phyloP scores from a whole-genome alignment of 108 stramenopile genomes.

The Epipyxis sp. region DNA sequence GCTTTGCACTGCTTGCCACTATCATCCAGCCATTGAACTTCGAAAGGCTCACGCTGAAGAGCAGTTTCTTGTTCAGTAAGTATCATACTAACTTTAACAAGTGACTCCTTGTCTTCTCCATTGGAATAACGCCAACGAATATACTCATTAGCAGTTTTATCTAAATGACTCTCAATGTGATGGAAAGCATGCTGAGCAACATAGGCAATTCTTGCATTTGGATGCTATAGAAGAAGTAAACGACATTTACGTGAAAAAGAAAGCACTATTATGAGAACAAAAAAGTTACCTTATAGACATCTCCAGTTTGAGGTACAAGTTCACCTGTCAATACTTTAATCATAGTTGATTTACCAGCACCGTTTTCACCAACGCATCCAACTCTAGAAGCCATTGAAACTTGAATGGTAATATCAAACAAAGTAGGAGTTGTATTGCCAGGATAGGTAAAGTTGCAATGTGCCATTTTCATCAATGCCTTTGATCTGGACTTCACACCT shows the following conservation, averaged over 20 bases:
- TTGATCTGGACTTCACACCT: slow-evolving; percentile 97
- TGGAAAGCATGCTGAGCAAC: slow-evolving; percentile 99
- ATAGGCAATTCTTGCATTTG: slow-evolving; percentile 97
- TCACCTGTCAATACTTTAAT: slow-evolving; percentile 88
- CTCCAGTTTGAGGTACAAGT: slow-evolving; percentile 85
- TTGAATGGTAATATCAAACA: slow-evolving; percentile 91
- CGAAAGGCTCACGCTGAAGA: slow-evolving; percentile 87
- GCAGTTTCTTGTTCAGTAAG: slow-evolving; percentile 84
- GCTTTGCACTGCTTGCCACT: slow-evolving; percentile 90
- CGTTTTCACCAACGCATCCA: slow-evolving; percentile 97
- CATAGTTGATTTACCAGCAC: slow-evolving; percentile 99
- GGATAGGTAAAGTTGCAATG: slow-evolving; percentile 98
- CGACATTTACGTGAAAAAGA: no score
- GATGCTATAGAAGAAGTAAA: slow-evolving; percentile 89
- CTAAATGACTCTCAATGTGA: slow-evolving; percentile 95
- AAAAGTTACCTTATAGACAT: no score
- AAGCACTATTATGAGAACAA: no score
- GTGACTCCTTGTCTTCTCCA: slow-evolving; percentile 96
- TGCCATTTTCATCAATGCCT: slow-evolving; percentile 96
- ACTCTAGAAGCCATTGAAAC: slow-evolving; percentile 96
- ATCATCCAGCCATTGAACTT: slow-evolving; percentile 87
- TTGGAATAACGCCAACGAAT: slow-evolving; percentile 99
- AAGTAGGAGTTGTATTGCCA: slow-evolving; percentile 79
- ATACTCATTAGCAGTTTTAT: slow-evolving; percentile 98
- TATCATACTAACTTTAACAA: slow-evolving; percentile 84